Conservation (phyloP, 805 yeast genomes). For the Scheffersomyces ergatensis region DNA sequence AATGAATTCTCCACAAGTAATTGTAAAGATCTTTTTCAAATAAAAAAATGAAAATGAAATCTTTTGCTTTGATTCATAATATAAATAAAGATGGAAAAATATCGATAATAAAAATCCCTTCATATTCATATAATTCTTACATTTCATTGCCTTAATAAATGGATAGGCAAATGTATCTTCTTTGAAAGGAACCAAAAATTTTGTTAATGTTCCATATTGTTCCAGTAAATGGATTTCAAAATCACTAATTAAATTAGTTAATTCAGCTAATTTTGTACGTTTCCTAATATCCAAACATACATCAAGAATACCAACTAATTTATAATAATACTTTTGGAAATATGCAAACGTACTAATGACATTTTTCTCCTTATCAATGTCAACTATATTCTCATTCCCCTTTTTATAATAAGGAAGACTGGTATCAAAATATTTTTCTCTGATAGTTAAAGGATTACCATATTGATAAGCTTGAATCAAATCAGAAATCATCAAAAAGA, state of each 20-base stretch:
- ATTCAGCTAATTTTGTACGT: conserved; percentile 13
- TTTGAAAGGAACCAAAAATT: conserved; percentile 15
- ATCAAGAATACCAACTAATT: conserved; percentile 24
- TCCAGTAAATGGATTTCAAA: conserved; percentile 33
- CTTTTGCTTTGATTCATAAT: conserved; percentile 32
- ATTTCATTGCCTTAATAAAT: conserved; percentile 20
- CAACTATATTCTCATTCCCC: conserved; percentile 34
- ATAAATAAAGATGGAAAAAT: conserved; percentile 33
- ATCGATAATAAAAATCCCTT: conserved; percentile 25
- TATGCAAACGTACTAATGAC: conserved; percentile 29
- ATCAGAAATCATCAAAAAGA: conserved; percentile 26
- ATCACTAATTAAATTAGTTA: conserved; percentile 21
- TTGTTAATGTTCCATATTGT: conserved; percentile 25
- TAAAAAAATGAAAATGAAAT: conserved; percentile 30
- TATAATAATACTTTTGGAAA: conserved; percentile 23
- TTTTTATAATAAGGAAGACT: conserved; percentile 25
- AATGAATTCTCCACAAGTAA: conserved; percentile 23
- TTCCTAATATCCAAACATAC: conserved; percentile 16
- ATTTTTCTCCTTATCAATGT: conserved; percentile 35
- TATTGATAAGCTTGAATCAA: conserved; percentile 26
- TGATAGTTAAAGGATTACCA: conserved; percentile 32
- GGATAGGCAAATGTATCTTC: conserved; percentile 13
- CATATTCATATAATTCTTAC: conserved; percentile 25
- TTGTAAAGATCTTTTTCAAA: conserved; percentile 26
- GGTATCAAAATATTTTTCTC: conserved; percentile 26